These are phyloP conservation scores for Cenococcum geophilum DNA, from an alignment of 495 filamentous ascomycete species.

Conservation along the genomic window DNA sequence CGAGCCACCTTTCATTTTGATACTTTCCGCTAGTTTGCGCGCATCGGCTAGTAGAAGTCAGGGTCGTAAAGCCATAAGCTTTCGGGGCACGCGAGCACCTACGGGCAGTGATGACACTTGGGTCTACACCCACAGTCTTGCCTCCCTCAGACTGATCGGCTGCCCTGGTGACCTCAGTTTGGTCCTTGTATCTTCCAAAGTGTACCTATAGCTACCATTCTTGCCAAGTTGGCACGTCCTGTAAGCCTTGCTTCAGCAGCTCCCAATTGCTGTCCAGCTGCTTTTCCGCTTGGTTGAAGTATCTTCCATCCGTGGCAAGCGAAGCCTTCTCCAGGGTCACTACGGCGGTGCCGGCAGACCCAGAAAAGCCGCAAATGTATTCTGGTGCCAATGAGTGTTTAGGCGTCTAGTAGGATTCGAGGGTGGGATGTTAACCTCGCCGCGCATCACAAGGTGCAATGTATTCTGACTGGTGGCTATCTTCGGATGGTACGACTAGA, in stretches of 20 bases:
- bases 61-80: conserved; percentile 1
- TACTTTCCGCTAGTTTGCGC: conserved; percentile 76
- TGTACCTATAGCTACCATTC: conserved; percentile 63
- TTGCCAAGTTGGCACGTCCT: conserved; percentile 94
- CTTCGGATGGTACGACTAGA: conserved; percentile 91
- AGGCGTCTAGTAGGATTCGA: background rate
- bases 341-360: conserved; percentile 89
- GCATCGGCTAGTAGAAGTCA: conserved; percentile 54
- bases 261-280: conserved; percentile 91
- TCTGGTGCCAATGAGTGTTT: conserved; percentile 42
- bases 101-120: conserved; percentile 61
- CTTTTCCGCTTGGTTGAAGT: conserved; percentile 94
- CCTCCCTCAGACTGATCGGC: conserved; percentile 76
- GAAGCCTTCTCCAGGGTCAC: conserved; percentile 82
- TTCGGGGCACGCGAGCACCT: conserved; percentile 51
- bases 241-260: conserved; percentile 85
- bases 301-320: conserved; percentile 90
- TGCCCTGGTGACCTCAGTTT: conserved; percentile 45
- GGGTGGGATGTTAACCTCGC: conserved; percentile 52
- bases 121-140: conserved; percentile 87
- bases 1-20: conserved; percentile 79
- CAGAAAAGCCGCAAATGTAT: conserved; percentile 91
- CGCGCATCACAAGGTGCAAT: conserved; percentile 90
- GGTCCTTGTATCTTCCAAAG: background rate
- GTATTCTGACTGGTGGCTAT: conserved; percentile 96